Percentiles rank a stretch among this genome's conserved stretches.
Evolutionary conservation across 305 asterid species (phyloP).

Genomic region (Rubia peregrina): DNA sequence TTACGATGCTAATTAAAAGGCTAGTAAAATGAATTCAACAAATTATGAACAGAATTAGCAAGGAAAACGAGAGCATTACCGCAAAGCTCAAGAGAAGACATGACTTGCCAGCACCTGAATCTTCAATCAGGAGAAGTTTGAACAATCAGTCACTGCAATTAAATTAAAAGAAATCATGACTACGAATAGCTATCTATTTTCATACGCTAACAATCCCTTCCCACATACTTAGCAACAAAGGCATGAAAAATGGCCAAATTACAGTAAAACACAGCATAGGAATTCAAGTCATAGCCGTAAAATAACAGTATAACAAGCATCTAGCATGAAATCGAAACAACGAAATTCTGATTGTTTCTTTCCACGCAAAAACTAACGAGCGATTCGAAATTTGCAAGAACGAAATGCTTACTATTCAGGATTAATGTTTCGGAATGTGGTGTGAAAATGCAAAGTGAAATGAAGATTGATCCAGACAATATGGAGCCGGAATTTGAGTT

Average conservation of each 20-base stretch:
- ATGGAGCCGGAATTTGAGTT: slow-evolving; percentile 22
- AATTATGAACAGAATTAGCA: not conserved
- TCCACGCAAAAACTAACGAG: not conserved
- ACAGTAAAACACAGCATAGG: not conserved
- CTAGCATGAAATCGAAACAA: not conserved
- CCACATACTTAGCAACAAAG: not conserved
- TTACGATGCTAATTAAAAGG: not conserved
- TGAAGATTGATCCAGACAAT: slow-evolving; percentile 12
- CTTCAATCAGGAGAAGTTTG: slow-evolving; percentile 28
- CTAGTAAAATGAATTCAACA: not conserved
- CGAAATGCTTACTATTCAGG: slow-evolving; percentile 58
- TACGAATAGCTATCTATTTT: not conserved
- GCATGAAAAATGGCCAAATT: not conserved
- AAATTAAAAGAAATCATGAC: not conserved
- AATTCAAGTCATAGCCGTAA: not conserved
- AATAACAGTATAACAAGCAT: not conserved
- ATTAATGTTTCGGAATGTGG: slow-evolving; percentile 43
- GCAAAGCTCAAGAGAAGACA: slow-evolving; percentile 28
- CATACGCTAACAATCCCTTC: not conserved
- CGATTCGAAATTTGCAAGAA: not conserved
- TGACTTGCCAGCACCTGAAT: slow-evolving; percentile 29
- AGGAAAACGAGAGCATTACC: slow-evolving; percentile 12
- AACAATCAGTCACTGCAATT: slow-evolving; percentile 25
- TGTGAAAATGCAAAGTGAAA: not conserved
- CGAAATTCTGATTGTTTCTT: not conserved